Evolutionary conservation across 331 rosid species (phyloP).

Genomic region (Rhamnella rubrinervis): DNA sequence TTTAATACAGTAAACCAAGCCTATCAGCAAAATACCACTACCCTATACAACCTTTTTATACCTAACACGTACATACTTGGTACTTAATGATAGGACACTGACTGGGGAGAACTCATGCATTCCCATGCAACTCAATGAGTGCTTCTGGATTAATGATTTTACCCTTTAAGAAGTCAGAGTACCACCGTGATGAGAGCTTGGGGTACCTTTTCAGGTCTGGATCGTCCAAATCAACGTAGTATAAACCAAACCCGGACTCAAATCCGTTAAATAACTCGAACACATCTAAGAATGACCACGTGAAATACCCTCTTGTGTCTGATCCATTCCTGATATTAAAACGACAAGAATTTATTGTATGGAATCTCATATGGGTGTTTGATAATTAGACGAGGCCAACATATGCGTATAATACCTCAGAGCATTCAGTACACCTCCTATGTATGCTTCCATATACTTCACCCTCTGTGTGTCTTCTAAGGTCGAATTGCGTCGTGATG

Average conservation of each 20-base stretch:
- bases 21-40: too few relatives aligned
- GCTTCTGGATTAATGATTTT: neutral
- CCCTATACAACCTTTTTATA: too few relatives aligned
- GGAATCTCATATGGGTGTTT: neutral
- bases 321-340: constrained; percentile 53
- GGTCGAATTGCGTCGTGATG: constrained; percentile 36
- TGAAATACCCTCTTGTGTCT: constrained; percentile 53
- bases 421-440: constrained; percentile 50
- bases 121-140: neutral
- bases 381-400: too few relatives aligned
- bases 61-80: too few relatives aligned
- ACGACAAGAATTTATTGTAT: neutral
- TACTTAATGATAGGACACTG: too few relatives aligned
- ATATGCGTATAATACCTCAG: constrained; percentile 37
- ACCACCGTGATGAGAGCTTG: constrained; percentile 67
- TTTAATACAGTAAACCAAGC: too few relatives aligned
- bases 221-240: constrained; percentile 44
- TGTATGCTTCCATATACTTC: constrained; percentile 42
- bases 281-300: constrained; percentile 60
- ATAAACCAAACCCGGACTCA: constrained; percentile 41
- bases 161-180: constrained; percentile 43
- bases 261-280: constrained; percentile 46
- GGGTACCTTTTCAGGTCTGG: constrained; percentile 51
- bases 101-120: neutral
- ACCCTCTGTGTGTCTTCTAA: constrained; percentile 55